Conservation (phyloP, 2,329 filamentous ascomycete genomes). For the Neofusicoccum umdonicola region DNA sequence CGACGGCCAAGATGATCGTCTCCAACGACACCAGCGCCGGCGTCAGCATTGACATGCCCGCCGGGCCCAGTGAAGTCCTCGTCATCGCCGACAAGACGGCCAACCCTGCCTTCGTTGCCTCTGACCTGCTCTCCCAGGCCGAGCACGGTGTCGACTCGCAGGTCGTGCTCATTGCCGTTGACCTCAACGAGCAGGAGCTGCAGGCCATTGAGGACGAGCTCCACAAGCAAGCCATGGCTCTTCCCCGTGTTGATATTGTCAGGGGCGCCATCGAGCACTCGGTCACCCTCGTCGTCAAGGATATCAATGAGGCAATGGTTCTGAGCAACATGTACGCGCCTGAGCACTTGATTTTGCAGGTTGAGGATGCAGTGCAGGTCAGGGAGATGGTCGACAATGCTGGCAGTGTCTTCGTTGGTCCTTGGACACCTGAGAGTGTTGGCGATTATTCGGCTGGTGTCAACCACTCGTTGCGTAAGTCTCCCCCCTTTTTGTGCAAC, state of each 20-base stretch:
- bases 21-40: constrained; percentile 95
- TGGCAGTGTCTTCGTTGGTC: constrained; percentile 90
- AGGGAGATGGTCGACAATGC: constrained; percentile 86
- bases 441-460: constrained; percentile 98
- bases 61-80: constrained; percentile 93
- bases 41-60: constrained; percentile 97
- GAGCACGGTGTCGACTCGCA: constrained; percentile 97
- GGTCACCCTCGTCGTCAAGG: constrained; percentile 74
- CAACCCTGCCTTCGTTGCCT: constrained; percentile 92
- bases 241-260: constrained; percentile 92
- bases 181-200: constrained; percentile 69
- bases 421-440: constrained; percentile 96
- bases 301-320: constrained; percentile 72
- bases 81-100: constrained; percentile 86
- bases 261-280: constrained; percentile 87
- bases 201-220: constrained; percentile 87
- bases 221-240: constrained; percentile 77
- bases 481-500: not conserved
- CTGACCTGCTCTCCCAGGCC: constrained; percentile 89
- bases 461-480: constrained; percentile 92
- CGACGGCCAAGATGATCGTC: constrained; percentile 96
- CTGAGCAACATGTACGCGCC: constrained; percentile 94
- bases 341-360: constrained; percentile 91
- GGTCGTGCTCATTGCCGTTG: constrained; percentile 85
- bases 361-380: constrained; percentile 70